Base-by-base conservation (phyloP, 805 yeast genomes). In the Kurtzmaniella fragi region DNA sequence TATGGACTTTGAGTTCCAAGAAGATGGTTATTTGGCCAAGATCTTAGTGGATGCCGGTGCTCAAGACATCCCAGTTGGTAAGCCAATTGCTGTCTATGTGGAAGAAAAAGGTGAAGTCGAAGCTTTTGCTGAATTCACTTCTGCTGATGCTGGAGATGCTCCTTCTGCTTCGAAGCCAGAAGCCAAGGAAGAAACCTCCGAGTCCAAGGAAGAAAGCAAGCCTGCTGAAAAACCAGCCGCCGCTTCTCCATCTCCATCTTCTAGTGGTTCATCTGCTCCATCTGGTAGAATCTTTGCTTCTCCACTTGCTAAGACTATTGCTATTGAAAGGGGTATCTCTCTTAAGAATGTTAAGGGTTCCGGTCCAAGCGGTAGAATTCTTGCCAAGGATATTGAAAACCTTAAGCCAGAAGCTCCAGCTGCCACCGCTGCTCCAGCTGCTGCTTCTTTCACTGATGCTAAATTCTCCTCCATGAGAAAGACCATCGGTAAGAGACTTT, bases 1-100 rank as follows among this genome's bases (percentile, higher is more conserved):
- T 44, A 91, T 90, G 96, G 98, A 90, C 70, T 91, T 88, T 53
- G 98, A 90, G 70, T 91, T 90, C 75, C 97, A 90, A 72, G 98
- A 90, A 57, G 99, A 91, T 47, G 96, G 96, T 38, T 89, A 57
- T 70, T 69, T 89, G 56, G 96, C 96, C 47, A 87, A 89, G 73
- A 83, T 86, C 53, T 67, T 89, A 48, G 76, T 88, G 44, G 87
- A 77, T 26, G 88, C 79, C 42, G 96, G 97, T 40, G 67, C 95
- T 39, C 82, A 87, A 64, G 96, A 91, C 57, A 71, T 91, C 39
- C 93, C 95, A 29, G 96, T 93, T 35, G 95, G 95, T 56, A 81
- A 83, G 68, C 98, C 99, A 56, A 85, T 93, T 62, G 99, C 95
- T 46, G 96, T 93, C 32, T 91, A 85, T 63, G 98, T 91, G 39